A percentile compares a stretch with the other conserved stretches of the same genome.
Conservation (phyloP, 2,329 filamentous ascomycete species). For the Talaromyces sp. region DNA sequence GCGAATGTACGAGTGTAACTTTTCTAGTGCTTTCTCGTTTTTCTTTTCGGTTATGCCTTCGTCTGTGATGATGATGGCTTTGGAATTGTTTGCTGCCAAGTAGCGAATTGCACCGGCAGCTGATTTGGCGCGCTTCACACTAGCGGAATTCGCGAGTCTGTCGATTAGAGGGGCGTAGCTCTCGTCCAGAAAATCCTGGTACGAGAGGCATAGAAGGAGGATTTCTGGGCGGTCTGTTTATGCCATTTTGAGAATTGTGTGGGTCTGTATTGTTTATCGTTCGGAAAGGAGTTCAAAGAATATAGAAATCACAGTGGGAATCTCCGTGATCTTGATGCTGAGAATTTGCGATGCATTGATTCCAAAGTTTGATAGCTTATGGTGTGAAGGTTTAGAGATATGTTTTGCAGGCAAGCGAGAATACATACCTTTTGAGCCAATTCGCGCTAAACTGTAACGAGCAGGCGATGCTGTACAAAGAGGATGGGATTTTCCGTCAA, state of each 20-base stretch:
- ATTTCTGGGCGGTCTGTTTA: neutral
- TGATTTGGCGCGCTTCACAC: neutral
- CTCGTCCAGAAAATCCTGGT: neutral
- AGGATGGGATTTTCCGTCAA: neutral
- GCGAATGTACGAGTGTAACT: neutral
- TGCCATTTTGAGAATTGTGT: neutral
- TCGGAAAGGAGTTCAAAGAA: neutral
- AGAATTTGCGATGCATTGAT: neutral
- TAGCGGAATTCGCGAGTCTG: neutral
- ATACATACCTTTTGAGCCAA: neutral
- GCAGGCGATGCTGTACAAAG: neutral
- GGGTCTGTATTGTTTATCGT: neutral
- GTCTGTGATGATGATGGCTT: neutral
- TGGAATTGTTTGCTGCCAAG: neutral
- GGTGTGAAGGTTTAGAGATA: neutral
- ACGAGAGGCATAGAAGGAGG: neutral
- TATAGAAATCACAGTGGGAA: neutral
- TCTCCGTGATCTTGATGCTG: neutral
- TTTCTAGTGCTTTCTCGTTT: neutral
- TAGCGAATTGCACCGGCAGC: neutral
- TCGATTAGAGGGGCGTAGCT: neutral
- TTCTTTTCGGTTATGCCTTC: neutral
- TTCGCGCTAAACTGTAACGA: neutral
- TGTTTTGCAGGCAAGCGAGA: neutral
- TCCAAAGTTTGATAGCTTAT: neutral